These are phyloP conservation scores for Aspergillus pseudonomiae DNA, from an alignment of 2,329 filamentous ascomycete species.

Conservation along the genomic window DNA sequence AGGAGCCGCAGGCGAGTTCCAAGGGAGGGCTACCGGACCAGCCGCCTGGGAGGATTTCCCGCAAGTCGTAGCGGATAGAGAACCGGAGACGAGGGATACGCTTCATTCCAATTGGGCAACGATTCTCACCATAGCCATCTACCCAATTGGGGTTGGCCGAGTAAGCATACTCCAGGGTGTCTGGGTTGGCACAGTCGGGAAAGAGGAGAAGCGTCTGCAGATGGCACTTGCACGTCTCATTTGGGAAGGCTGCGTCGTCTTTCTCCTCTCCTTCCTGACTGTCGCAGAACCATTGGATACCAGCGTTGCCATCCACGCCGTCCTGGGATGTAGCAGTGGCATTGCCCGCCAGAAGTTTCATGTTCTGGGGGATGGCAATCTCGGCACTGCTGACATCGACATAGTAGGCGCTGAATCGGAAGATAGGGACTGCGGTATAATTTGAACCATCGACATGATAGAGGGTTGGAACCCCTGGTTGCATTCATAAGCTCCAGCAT, in stretches of 20 bases:
- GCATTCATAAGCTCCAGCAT: not conserved
- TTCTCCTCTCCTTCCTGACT: constrained; percentile 8
- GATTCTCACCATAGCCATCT: constrained; percentile 13
- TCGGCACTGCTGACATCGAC: constrained; percentile 13
- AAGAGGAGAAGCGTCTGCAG: constrained; percentile 20
- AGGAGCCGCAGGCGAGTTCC: constrained; percentile 14
- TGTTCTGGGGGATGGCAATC: constrained; percentile 19
- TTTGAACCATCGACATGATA: constrained; percentile 19
- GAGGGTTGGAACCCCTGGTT: constrained; percentile 20
- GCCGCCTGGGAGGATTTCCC: constrained; percentile 17
- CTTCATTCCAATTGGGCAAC: constrained; percentile 19
- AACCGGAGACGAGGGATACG: constrained; percentile 20
- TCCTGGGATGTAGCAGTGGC: constrained; percentile 15
- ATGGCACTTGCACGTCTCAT: constrained; percentile 18
- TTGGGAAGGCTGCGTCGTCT: constrained; percentile 17
- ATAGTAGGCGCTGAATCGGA: constrained; percentile 23
- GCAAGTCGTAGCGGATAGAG: constrained; percentile 21
- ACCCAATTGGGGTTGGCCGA: constrained; percentile 10
- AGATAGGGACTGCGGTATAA: constrained; percentile 16
- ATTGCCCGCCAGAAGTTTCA: constrained; percentile 18
- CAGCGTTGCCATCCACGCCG: constrained; percentile 11
- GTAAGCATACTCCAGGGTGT: constrained; percentile 19
- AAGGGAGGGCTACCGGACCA: constrained; percentile 18
- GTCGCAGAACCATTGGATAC: constrained; percentile 22
- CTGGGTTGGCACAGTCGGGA: constrained; percentile 18